A percentile compares a stretch with the other conserved stretches of the same genome.
Evolutionary conservation across 192 early-diverging fungal species (phyloP).

Genomic region (Podila minutissima): DNA sequence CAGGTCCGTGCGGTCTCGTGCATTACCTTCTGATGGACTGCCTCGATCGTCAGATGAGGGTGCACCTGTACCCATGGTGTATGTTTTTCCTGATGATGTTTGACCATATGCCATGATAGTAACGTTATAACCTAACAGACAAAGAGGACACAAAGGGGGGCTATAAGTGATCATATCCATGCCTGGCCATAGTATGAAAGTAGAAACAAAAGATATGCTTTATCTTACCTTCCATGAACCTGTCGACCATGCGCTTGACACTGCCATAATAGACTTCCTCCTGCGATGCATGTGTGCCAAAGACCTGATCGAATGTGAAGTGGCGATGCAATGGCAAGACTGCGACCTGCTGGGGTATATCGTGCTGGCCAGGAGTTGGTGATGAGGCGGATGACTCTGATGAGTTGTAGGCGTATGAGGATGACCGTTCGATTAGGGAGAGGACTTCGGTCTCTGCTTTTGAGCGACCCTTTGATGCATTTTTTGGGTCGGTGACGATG

Average conservation of each 20-base stretch:
- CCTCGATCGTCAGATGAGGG: conserved; percentile 51
- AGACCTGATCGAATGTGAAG: conserved; percentile 77
- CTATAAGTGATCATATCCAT: not conserved
- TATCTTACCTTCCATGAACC: conserved; percentile 58
- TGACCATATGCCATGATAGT: conserved; percentile 95
- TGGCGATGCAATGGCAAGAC: conserved; percentile 39
- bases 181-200: too few relatives aligned
- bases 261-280: conserved; percentile 64
- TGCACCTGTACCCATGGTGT: conserved; percentile 90
- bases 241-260: conserved; percentile 56
- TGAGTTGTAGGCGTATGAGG: conserved; percentile 11
- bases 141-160: not conserved
- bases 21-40: conserved; percentile 30
- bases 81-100: conserved; percentile 95
- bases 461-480: conserved; percentile 10
- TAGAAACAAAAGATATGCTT: not conserved
- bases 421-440: conserved; percentile 28
- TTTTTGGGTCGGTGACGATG: conserved; percentile 29
- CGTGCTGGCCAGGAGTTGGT: conserved; percentile 15
- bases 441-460: conserved; percentile 38
- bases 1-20: not conserved
- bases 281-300: conserved; percentile 68
- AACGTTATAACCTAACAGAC: conserved; percentile 82
- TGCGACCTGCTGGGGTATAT: conserved; percentile 31
- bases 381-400: not conserved